These are phyloP conservation scores for Breviolum minutum DNA, from an alignment of 73 alveolate species.

Conservation along the genomic window DNA sequence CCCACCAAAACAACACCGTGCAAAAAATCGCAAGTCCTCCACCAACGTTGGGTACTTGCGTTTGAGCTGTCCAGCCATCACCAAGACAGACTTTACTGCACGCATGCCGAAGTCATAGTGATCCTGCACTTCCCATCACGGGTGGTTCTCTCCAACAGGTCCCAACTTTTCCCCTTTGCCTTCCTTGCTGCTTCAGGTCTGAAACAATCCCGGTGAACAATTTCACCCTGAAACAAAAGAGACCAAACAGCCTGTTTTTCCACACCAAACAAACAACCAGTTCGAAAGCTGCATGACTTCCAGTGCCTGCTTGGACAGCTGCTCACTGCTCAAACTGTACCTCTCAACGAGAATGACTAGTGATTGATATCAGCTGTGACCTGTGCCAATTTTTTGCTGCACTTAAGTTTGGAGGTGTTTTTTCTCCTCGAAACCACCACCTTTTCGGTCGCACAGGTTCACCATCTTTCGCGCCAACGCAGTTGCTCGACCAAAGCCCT, in stretches of 20 bases:
- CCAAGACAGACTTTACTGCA: slow-evolving; percentile 99
- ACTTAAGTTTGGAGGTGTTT: background rate
- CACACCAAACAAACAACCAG: background rate
- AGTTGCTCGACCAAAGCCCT: slow-evolving; percentile 90
- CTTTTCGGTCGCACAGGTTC: slow-evolving; percentile 95
- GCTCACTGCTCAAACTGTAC: slow-evolving; percentile 99
- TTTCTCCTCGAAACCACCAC: background rate
- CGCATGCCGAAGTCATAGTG: slow-evolving; percentile 99
- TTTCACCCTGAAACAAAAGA: background rate
- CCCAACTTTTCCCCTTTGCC: background rate
- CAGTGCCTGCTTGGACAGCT: slow-evolving; percentile 98
- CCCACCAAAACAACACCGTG: background rate
- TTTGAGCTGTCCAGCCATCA: slow-evolving; percentile 99
- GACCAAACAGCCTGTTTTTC: background rate
- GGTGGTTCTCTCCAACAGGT: background rate
- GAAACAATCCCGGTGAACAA: background rate
- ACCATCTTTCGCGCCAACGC: slow-evolving; percentile 98
- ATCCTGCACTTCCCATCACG: slow-evolving; percentile 87
- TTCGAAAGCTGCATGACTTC: background rate
- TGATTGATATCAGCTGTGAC: background rate
- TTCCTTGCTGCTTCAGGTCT: too few relatives aligned
- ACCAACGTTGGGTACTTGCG: slow-evolving; percentile 93
- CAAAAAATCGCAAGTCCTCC: slow-evolving; percentile 21
- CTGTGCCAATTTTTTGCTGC: too few relatives aligned
- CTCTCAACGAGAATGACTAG: slow-evolving; percentile 86